Conservation (phyloP, 73 alveolate species). For the Uronychia setigera region DNA sequence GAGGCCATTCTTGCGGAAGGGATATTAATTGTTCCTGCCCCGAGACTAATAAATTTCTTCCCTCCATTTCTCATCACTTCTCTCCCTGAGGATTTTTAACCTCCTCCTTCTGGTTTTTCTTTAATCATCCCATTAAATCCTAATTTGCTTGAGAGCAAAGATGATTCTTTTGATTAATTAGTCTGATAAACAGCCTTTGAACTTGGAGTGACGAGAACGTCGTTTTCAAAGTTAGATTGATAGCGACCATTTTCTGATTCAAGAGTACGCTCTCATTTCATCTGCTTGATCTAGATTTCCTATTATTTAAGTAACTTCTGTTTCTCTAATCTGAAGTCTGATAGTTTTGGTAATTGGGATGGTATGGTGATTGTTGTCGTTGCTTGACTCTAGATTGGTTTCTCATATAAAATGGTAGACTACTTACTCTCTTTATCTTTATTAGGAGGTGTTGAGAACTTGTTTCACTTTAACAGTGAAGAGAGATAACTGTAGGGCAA, state of each 20-base stretch:
- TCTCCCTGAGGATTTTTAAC: not conserved
- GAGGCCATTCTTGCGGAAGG: not conserved
- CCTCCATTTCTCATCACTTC: not conserved
- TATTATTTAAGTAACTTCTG: too few species aligned
- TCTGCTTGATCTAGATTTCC: not conserved
- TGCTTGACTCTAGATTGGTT: not conserved
- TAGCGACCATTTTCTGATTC: not conserved
- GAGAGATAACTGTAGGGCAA: not conserved
- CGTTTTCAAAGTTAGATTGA: not conserved
- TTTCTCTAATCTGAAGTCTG: not conserved
- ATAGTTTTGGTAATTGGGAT: not conserved
- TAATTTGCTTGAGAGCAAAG: not conserved
- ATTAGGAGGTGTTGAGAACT: not conserved
- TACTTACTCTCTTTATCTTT: not conserved
- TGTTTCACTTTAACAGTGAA: not conserved
- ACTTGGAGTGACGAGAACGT: not conserved
- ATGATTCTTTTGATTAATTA: too few species aligned
- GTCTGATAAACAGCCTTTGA: not conserved
- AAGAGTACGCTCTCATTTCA: not conserved
- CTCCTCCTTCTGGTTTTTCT: not conserved
- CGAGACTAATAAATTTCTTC: not conserved
- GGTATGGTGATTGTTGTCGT: not conserved
- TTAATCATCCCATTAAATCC: not conserved
- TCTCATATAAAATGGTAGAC: not conserved
- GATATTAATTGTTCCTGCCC: not conserved